Evolutionary conservation across 176 grass and related monocot species (phyloP), one percentile per base, ranked within the genome.

Genomic region (Stipa capillata): DNA sequence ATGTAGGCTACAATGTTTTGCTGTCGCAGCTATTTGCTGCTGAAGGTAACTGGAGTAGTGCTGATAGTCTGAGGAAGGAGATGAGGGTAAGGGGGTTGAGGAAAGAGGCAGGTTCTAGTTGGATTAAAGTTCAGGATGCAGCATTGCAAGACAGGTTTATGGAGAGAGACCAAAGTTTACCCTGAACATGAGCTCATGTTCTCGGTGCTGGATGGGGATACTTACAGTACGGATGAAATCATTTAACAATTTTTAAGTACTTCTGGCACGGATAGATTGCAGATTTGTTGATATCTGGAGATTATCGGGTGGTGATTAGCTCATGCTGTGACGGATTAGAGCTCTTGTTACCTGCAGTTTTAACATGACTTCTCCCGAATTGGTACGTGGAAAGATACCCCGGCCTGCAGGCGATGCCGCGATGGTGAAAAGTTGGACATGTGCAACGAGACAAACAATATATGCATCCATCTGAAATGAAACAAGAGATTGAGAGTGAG

Each of bases 31-130:
- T 92, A 24, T 90, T 90, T 85, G 81, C 92, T 50, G 73, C 82
- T 31, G 90, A 90, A 17, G 67, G 77, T 58, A 83, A 90, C 62
- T 98, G 95, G 95, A 89, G 81, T 78, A 88, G 72, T 71, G 92
- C 88, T 72, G 92, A 92, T 67, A 90, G 37, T 41, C 68, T 98
- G 74, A 94, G 87, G 78, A 98, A 86, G 57, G 95, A 98, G 85
- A 92, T 94, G 87, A 85, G 85, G 60, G 66, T 84, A 57, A 94
- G 94, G 78, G 73, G 91, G 8, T 44, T 84, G 85, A 84, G 25
- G 39, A 94, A 89, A 41, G 65, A 83, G 43, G 57, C 72, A 12
- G 92, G 95, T 24, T 92, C 83, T 48, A 94, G 83, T 85, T 94
- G 89, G 95, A 80, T 98, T 54, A 70, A 84, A 84, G 64, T 90